phyloP scores from a whole-genome alignment of 768 basidiomycete genomes.

The Zangia roseola region DNA sequence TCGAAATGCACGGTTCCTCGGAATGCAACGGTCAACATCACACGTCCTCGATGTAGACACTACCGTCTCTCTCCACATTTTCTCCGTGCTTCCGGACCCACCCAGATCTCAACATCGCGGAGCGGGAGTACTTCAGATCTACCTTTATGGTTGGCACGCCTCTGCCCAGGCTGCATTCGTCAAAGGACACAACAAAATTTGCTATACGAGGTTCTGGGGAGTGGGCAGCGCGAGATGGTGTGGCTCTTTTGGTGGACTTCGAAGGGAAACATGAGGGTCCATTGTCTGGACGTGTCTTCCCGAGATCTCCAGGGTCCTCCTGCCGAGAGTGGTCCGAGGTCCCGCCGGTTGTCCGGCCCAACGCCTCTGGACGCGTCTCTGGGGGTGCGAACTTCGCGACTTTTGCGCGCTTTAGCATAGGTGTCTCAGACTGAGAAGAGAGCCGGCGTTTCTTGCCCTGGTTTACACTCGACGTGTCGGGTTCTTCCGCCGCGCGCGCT shows the following conservation, averaged over 20 bases:
- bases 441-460: slow-evolving; percentile 16
- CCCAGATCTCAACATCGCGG: slow-evolving; percentile 26
- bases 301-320: neutral
- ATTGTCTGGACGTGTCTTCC: slow-evolving; percentile 1
- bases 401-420: slow-evolving; percentile 16
- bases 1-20: too few relatives aligned
- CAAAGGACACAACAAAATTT: slow-evolving; percentile 19
- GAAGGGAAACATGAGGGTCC: neutral
- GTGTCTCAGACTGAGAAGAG: slow-evolving; percentile 7
- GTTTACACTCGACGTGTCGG: neutral
- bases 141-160: slow-evolving; percentile 8
- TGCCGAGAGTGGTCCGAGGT: neutral
- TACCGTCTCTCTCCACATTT: slow-evolving; percentile 19
- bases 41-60: slow-evolving; percentile 14
- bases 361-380: neutral
- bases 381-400: too few relatives aligned
- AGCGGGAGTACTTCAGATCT: slow-evolving; percentile 6
- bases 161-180: slow-evolving; percentile 7
- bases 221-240: neutral
- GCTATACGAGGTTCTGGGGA: slow-evolving; percentile 19
- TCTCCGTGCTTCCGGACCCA: slow-evolving; percentile 23
- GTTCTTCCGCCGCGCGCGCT: slow-evolving; percentile 6
- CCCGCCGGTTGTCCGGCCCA: neutral
- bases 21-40: too few relatives aligned
- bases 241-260: neutral